Evolutionary conservation across 441 rosid species (phyloP).

Genomic region (Corymbia citriodora): DNA sequence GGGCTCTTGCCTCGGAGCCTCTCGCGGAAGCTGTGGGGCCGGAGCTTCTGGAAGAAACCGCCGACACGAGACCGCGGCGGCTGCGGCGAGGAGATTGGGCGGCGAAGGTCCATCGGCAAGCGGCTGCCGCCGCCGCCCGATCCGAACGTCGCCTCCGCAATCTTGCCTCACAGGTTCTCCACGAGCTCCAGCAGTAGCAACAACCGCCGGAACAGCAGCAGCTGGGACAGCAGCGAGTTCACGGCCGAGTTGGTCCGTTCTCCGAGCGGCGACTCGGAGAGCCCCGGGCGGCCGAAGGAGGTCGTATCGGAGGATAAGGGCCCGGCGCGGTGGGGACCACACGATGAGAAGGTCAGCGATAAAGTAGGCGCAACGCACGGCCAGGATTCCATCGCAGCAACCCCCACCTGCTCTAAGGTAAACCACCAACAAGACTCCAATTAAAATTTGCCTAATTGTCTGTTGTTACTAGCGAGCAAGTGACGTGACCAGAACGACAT

Average conservation of each 20-base stretch:
- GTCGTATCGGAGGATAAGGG: constrained; percentile 5
- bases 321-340: neutral
- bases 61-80: constrained; percentile 29
- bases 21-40: constrained; percentile 35
- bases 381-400: constrained; percentile 2
- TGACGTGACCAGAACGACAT: neutral
- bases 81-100: constrained; percentile 24
- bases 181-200: constrained; percentile 17
- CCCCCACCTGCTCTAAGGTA: constrained; percentile 27
- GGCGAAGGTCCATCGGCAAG: constrained; percentile 19
- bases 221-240: constrained; percentile 42
- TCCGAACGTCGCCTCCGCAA: constrained; percentile 5
- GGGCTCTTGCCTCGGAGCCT: constrained; percentile 28
- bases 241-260: constrained; percentile 4
- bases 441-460: neutral
- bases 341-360: constrained; percentile 16
- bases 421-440: neutral
- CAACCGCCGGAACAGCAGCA: constrained; percentile 20
- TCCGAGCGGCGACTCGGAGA: constrained; percentile 14
- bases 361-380: constrained; percentile 37
- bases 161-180: constrained; percentile 8
- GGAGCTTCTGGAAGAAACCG: constrained; percentile 32
- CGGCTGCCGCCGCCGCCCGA: constrained; percentile 19
- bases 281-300: constrained; percentile 1
- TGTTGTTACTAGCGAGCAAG: neutral